These are phyloP conservation scores for Plenodomus tracheiphilus DNA, from an alignment of 2,329 filamentous ascomycete genomes.

Conservation along the genomic window DNA sequence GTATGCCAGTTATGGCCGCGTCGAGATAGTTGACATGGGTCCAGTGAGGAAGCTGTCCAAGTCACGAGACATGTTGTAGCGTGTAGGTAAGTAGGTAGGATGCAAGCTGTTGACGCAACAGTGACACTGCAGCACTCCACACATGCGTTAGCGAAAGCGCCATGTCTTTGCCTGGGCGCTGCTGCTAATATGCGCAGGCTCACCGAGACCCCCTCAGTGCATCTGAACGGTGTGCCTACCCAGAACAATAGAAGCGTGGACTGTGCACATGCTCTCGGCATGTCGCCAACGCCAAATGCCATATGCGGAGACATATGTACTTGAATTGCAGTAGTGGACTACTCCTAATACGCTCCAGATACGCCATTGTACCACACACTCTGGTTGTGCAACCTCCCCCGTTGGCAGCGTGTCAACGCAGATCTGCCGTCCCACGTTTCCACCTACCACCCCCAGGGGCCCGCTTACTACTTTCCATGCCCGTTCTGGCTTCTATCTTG, in stretches of 20 bases:
- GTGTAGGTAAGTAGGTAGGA: neutral
- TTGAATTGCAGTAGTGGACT: neutral
- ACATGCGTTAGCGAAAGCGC: neutral
- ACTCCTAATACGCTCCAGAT: neutral
- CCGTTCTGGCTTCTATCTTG: neutral
- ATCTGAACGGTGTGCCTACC: neutral
- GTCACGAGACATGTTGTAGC: neutral
- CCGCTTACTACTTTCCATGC: neutral
- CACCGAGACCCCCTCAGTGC: neutral
- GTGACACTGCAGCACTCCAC: neutral
- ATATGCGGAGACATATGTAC: neutral
- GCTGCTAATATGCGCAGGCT: neutral
- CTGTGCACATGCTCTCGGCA: neutral
- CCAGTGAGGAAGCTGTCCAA: neutral
- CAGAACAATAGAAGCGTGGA: neutral
- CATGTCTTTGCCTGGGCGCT: neutral
- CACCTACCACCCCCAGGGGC: neutral
- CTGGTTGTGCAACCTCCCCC: slow-evolving; percentile 6
- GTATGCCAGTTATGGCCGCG: neutral
- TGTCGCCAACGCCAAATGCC: neutral
- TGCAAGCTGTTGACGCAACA: neutral
- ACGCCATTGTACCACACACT: slow-evolving; percentile 1
- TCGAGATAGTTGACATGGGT: slow-evolving; percentile 11
- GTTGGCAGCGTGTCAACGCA: slow-evolving; percentile 4
- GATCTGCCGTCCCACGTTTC: slow-evolving; percentile 11